Base-by-base conservation (phyloP, 176 grass and related monocot species). In the Poa annua region DNA sequence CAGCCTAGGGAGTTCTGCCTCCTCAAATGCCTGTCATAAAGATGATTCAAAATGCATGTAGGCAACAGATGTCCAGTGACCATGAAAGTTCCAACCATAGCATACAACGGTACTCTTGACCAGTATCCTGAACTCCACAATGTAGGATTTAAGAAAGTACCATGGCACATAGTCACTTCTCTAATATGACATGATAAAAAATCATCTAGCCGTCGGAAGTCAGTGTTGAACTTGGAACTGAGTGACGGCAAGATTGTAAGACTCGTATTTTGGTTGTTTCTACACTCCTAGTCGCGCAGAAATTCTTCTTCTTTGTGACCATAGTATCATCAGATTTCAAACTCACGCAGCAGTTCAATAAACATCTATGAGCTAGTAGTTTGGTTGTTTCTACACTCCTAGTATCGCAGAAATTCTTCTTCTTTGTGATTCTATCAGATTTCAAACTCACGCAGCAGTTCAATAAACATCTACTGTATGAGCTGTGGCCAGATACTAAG, bases 1-100 rank as follows among this genome's bases (percentile, higher is more conserved):
- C 44, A 99, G 82, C 80, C 93, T 99, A 66, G 93, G 91, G 26
- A 99, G 91, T 67, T 99, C 96, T 52, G 77, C 91, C 84, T 99
- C 96, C 90, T 99, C 93, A 90, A 96, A 99, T 76, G 96, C 96
- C 96, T 90, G 39, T 32, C 15, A 66, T 17, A 65, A 65, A 66
- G 19, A 74, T 78, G 36, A 64, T 66, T 33, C 21, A 21, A 73
- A 86, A 86, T 39, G 4, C 1, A 73, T 73, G 56, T 39, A 8
- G 66, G 17, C 36, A 60, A 50, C 20, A 53, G 51, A 74, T 49
- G n/a, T 70, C 14, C 14, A 16, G 16, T 36, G 51, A 32, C 17
- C 34, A 39, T 77, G 29, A 77, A 24, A 59, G 4, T 4, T 52
- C 7, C 29, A 67, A 36, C 12, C 78, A 36, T 53, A 51, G 78